Conservation (phyloP, 2,329 filamentous ascomycete genomes). For the Endothia cerciana region DNA sequence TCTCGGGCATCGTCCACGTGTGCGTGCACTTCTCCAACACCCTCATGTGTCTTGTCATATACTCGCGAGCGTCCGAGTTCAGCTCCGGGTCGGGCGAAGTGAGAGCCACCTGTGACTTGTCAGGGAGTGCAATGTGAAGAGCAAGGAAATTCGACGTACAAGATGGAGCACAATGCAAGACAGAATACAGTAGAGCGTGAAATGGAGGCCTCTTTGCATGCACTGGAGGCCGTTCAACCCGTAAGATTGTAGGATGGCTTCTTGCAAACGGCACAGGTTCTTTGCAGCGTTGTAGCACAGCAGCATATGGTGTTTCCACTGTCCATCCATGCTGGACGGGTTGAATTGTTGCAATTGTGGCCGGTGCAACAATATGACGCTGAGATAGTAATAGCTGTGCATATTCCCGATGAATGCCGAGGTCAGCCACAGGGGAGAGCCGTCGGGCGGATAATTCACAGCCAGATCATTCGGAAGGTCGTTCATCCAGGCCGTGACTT, state of each 20-base stretch:
- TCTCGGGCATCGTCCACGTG: constrained; percentile 86
- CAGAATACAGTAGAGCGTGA: constrained; percentile 89
- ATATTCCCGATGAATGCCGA: constrained; percentile 89
- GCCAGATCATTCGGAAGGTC: constrained; percentile 80
- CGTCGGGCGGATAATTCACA: constrained; percentile 76
- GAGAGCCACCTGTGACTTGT: constrained; percentile 73
- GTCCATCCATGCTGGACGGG: constrained; percentile 68
- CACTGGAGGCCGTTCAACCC: constrained; percentile 81
- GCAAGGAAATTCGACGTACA: constrained; percentile 60
- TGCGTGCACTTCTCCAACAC: constrained; percentile 84
- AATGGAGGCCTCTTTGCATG: constrained; percentile 94
- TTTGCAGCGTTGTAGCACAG: constrained; percentile 86
- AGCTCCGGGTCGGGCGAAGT: constrained; percentile 91
- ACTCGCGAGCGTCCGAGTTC: constrained; percentile 82
- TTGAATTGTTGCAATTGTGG: constrained; percentile 83
- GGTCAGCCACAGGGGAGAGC: constrained; percentile 79
- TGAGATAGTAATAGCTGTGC: constrained; percentile 86
- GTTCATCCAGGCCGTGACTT: constrained; percentile 75
- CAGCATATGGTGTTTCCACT: constrained; percentile 88
- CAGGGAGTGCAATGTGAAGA: constrained; percentile 22
- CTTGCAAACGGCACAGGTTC: constrained; percentile 82
- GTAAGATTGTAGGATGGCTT: constrained; percentile 76
- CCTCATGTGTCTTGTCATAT: constrained; percentile 92
- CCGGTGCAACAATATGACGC: constrained; percentile 83
- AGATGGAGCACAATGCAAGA: constrained; percentile 93